phyloP scores from a whole-genome alignment of 1,139 yeast species.

The Kodamaea sp. region DNA sequence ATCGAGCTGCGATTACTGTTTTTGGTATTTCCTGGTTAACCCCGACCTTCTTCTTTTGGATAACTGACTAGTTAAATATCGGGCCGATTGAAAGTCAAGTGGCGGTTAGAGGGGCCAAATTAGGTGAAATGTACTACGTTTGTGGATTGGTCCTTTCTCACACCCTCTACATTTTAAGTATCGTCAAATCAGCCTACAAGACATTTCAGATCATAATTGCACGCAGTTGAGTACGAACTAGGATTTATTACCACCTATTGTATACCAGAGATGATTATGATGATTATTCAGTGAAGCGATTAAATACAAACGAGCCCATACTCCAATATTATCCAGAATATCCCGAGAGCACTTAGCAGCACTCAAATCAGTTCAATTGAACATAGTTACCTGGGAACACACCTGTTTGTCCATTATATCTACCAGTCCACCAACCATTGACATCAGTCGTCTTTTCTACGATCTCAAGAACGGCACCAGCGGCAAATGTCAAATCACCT shows the following conservation, averaged over 20 bases:
- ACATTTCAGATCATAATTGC: too few species aligned
- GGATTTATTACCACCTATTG: neutral
- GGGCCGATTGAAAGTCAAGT: too few species aligned
- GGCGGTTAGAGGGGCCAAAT: too few species aligned
- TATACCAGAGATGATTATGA: neutral
- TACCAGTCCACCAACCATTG: constrained; percentile 99
- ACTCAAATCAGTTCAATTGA: constrained; percentile 38
- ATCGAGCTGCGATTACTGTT: too few species aligned
- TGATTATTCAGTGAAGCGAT: too few species aligned
- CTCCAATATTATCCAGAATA: constrained; percentile 4
- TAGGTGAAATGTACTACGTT: too few species aligned
- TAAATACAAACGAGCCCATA: neutral
- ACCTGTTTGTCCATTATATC: constrained; percentile 80
- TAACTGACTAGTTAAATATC: too few species aligned
- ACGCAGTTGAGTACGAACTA: too few species aligned
- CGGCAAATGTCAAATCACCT: constrained; percentile 84
- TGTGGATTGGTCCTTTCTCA: too few species aligned
- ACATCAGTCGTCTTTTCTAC: constrained; percentile 79
- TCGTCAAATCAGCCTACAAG: neutral
- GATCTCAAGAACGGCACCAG: constrained; percentile 84
- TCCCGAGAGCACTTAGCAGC: neutral
- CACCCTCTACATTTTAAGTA: neutral
- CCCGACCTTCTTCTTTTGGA: too few species aligned
- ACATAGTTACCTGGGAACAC: constrained; percentile 97
- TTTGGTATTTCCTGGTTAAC: too few species aligned